These are phyloP conservation scores for Teratosphaeria zuluensis DNA, from an alignment of 2,329 filamentous ascomycete genomes.

Conservation along the genomic window DNA sequence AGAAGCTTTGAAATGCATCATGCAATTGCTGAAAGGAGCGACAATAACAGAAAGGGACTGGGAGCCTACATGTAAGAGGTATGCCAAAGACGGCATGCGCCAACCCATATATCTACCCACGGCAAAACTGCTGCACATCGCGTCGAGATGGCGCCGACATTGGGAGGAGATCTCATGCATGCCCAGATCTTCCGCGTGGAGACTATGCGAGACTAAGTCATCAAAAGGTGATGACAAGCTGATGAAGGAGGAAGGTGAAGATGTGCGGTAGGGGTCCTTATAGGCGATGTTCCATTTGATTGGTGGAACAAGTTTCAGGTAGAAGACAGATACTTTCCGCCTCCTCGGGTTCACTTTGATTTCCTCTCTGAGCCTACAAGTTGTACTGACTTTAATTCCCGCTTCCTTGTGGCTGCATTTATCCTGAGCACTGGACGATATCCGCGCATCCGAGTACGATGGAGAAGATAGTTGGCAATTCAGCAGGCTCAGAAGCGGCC, in stretches of 20 bases:
- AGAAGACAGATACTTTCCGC: not conserved
- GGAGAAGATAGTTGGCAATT: too few relatives aligned
- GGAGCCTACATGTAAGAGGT: not conserved
- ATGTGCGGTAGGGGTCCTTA: not conserved
- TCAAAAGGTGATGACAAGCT: not conserved
- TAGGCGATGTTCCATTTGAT: not conserved
- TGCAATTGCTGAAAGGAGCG: not conserved
- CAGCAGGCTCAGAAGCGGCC: too few relatives aligned
- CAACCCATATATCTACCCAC: not conserved
- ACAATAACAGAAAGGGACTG: not conserved
- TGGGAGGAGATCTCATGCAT: not conserved
- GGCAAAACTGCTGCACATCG: not conserved
- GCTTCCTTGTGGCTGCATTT: not conserved
- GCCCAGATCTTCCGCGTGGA: not conserved
- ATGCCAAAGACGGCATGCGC: not conserved
- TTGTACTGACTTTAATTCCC: not conserved
- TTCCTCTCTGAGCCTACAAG: not conserved
- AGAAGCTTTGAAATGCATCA: constrained; percentile 4
- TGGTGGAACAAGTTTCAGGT: not conserved
- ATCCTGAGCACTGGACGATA: too few relatives aligned
- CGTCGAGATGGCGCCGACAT: not conserved
- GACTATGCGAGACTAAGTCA: not conserved
- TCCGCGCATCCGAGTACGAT: too few relatives aligned
- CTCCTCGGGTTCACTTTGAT: not conserved
- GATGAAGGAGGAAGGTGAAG: not conserved